These are phyloP conservation scores for Cyberlindnera lachancei DNA, from an alignment of 805 yeast genomes.

Conservation along the genomic window DNA sequence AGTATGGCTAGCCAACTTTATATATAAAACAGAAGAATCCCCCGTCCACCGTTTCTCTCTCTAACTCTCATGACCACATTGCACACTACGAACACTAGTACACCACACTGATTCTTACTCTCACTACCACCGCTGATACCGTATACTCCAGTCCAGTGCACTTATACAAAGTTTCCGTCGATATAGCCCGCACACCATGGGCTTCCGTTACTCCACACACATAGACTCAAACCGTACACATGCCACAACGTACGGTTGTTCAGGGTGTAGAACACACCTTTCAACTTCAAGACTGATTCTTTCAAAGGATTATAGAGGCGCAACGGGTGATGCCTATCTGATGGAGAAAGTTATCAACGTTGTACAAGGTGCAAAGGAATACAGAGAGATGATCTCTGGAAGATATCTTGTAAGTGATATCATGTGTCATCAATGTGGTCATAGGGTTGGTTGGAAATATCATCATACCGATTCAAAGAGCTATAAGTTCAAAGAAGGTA, in stretches of 20 bases:
- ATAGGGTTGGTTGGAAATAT: constrained; percentile 58
- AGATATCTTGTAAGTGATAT: constrained; percentile 49
- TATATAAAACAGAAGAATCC: too few species aligned
- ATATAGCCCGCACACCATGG: too few species aligned
- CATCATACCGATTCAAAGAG: constrained; percentile 35
- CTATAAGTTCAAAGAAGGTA: constrained; percentile 55
- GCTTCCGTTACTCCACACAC: constrained; percentile 37
- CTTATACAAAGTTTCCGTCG: too few species aligned
- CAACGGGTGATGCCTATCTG: constrained; percentile 51
- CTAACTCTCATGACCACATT: too few species aligned
- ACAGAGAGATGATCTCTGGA: constrained; percentile 52
- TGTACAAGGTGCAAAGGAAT: constrained; percentile 21
- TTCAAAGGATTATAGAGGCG: constrained; percentile 46
- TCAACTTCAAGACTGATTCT: constrained; percentile 28
- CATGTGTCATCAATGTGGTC: constrained; percentile 46
- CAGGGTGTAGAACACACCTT: constrained; percentile 33
- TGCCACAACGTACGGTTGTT: constrained; percentile 30
- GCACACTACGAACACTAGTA: too few species aligned
- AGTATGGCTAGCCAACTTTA: too few species aligned
- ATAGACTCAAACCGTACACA: constrained; percentile 27
- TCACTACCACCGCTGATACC: too few species aligned
- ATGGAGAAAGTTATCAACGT: constrained; percentile 45
- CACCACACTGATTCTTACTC: too few species aligned
- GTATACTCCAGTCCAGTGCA: too few species aligned
- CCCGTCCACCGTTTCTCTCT: too few species aligned